A percentile compares a stretch with the other conserved stretches of the same genome.
Conservation (phyloP, 2,329 filamentous ascomycete genomes). For the Fusarium nelsonii region DNA sequence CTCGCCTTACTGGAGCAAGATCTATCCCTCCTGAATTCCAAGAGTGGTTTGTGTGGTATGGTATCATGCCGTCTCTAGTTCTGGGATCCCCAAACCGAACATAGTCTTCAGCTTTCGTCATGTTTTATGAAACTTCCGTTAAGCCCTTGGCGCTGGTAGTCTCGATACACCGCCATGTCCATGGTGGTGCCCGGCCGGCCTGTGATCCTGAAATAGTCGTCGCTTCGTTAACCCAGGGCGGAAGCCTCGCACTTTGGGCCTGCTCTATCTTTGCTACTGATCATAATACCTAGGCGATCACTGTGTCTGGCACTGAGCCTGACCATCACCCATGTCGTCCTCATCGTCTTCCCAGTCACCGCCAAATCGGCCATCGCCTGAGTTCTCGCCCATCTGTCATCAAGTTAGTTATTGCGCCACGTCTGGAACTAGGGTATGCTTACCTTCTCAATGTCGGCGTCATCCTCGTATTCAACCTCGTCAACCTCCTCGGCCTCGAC, state of each 20-base stretch:
- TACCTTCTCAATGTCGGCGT: conserved; percentile 84
- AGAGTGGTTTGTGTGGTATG: conserved; percentile 29
- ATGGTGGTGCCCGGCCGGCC: conserved; percentile 9
- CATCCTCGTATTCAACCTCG: conserved; percentile 87
- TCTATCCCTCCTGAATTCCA: conserved; percentile 17
- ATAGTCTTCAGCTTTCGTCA: conserved; percentile 5
- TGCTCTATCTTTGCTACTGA: conserved; percentile 21
- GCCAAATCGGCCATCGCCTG: conserved; percentile 74
- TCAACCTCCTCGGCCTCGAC: conserved; percentile 82
- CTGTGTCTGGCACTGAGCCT: conserved; percentile 79
- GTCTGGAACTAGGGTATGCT: conserved; percentile 44
- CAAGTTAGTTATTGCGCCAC: conserved; percentile 24
- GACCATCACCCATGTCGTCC: conserved; percentile 74
- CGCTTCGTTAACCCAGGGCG: conserved; percentile 43
- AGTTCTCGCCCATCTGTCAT: conserved; percentile 75
- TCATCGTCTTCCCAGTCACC: conserved; percentile 76
- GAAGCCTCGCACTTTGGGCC: conserved; percentile 28
- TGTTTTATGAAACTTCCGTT: conserved; percentile 13
- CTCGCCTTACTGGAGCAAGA: conserved; percentile 17
- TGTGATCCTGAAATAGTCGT: conserved; percentile 43
- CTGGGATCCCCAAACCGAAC: conserved; percentile 21
- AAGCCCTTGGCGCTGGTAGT: background rate
- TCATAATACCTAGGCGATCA: conserved; percentile 56
- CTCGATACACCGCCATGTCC: conserved; percentile 9
- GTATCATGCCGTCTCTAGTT: conserved; percentile 32